Conservation (phyloP, 345 rosid species). For the Gossypium bickii region DNA sequence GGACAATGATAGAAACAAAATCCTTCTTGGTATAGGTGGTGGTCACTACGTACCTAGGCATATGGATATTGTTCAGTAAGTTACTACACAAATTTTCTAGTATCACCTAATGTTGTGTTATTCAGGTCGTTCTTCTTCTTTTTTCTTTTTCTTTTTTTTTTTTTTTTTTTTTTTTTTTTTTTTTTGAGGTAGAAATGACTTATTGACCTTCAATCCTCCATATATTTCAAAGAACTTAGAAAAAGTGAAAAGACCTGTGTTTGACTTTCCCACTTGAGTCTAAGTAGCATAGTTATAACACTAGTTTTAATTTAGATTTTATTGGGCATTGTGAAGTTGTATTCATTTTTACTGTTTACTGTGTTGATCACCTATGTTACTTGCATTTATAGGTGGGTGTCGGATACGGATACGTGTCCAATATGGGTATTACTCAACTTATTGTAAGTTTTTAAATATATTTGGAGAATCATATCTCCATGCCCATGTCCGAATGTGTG, state of each 20-base stretch:
- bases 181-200: no score
- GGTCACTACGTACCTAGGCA: constrained; percentile 48
- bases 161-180: background rate
- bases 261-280: background rate
- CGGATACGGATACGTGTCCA: background rate
- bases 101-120: background rate
- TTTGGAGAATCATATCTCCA: background rate
- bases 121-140: background rate
- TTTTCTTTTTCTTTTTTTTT: background rate
- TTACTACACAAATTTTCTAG: background rate
- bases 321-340: background rate
- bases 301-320: background rate
- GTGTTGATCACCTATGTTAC: background rate
- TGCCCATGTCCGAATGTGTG: background rate
- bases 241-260: background rate
- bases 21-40: constrained; percentile 45
- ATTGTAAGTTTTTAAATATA: background rate
- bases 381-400: background rate
- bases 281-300: background rate
- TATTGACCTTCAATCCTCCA: background rate
- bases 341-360: background rate
- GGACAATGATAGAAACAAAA: constrained; percentile 19
- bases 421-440: background rate
- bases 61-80: constrained; percentile 37
- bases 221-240: background rate